Conservation (phyloP, 768 basidiomycete species). For the Lenzites betulinus region DNA sequence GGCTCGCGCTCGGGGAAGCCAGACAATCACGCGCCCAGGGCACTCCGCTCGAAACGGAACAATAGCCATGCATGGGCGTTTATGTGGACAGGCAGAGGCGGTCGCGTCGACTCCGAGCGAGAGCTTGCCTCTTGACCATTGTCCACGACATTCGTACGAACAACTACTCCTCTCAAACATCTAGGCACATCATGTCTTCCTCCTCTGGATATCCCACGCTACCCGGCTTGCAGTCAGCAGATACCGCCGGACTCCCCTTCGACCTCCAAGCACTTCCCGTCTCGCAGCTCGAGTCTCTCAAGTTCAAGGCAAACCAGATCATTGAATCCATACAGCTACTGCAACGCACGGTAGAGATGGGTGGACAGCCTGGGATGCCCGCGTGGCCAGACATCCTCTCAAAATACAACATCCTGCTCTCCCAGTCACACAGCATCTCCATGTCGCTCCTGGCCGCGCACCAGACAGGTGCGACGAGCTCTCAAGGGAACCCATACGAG, state of each 20-base stretch:
- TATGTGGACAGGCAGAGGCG: no score
- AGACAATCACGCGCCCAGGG: neutral
- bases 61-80: no score
- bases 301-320: constrained; percentile 77
- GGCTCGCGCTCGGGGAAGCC: no score
- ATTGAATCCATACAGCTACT: constrained; percentile 73
- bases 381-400: constrained; percentile 86
- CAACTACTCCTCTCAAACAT: no score
- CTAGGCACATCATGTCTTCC: neutral
- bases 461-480: constrained; percentile 12
- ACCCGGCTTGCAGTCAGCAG: constrained; percentile 4
- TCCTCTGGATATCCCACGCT: constrained; percentile 2
- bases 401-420: constrained; percentile 83
- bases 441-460: constrained; percentile 52
- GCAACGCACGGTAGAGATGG: constrained; percentile 62
- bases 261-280: constrained; percentile 51
- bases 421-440: constrained; percentile 79
- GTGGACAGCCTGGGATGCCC: constrained; percentile 62
- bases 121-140: neutral
- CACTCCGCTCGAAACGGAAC: no score
- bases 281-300: constrained; percentile 73
- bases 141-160: neutral
- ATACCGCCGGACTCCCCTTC: constrained; percentile 19
- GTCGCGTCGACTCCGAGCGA: neutral
- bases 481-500: constrained; percentile 53